Conservation (phyloP, 2,329 filamentous ascomycete genomes). For the Teratosphaeria viscida region DNA sequence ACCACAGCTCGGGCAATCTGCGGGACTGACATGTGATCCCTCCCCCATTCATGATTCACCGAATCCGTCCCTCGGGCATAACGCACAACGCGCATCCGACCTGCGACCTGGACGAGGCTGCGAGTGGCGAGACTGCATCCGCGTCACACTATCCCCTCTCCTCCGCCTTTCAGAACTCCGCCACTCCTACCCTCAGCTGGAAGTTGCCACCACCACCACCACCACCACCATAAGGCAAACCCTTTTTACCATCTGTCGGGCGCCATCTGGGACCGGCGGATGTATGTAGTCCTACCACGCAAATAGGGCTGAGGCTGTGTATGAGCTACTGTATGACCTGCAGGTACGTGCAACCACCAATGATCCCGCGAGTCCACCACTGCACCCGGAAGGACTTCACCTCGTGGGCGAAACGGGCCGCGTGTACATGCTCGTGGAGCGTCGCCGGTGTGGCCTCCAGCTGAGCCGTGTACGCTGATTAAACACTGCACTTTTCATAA, state of each 20-base stretch:
- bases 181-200: not conserved
- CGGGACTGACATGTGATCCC: too few relatives aligned
- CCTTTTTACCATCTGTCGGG: not conserved
- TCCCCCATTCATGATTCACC: not conserved
- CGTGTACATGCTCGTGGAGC: not conserved
- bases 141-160: not conserved
- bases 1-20: too few relatives aligned
- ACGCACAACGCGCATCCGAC: not conserved
- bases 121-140: not conserved
- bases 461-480: not conserved
- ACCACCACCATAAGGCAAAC: not conserved
- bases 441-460: not conserved
- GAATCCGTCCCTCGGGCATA: not conserved
- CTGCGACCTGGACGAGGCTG: not conserved
- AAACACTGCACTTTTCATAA: not conserved
- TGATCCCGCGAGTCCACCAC: too few relatives aligned
- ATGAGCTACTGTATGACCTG: conserved; percentile 1
- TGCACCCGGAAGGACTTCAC: not conserved
- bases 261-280: not conserved
- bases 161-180: not conserved
- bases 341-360: conserved; percentile 3
- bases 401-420: not conserved
- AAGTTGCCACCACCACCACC: not conserved
- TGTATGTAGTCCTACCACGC: not conserved
- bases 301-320: conserved; percentile 2